Percentiles rank a stretch among this genome's conserved stretches.
These are phyloP conservation scores for Calonectria honghensis DNA, from an alignment of 2,329 filamentous ascomycete genomes.

Conservation along the genomic window DNA sequence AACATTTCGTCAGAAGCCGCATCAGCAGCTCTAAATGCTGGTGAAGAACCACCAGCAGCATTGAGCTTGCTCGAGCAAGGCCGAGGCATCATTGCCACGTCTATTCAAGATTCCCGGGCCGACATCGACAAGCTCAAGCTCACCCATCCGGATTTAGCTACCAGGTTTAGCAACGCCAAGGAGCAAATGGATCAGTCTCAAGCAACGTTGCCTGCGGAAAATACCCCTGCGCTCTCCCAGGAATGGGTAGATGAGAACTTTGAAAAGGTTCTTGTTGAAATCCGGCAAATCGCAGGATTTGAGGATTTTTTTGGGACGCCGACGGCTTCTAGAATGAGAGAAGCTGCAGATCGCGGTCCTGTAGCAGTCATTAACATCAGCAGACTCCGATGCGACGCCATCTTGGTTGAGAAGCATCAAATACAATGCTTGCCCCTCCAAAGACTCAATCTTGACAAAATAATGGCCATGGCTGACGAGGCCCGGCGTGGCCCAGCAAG, in stretches of 20 bases:
- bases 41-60: not conserved
- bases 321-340: not conserved
- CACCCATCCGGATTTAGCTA: not conserved
- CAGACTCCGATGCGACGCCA: not conserved
- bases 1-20: not conserved
- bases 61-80: not conserved
- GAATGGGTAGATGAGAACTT: not conserved
- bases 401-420: not conserved
- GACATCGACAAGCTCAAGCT: not conserved
- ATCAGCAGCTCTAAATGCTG: not conserved
- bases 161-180: not conserved
- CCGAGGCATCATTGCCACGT: not conserved
- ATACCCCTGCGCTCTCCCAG: not conserved
- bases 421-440: not conserved
- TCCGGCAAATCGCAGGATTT: not conserved
- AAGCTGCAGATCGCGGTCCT: not conserved
- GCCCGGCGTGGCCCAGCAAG: not conserved
- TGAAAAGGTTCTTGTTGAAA: not conserved
- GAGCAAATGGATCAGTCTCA: not conserved
- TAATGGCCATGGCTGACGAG: not conserved
- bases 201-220: not conserved
- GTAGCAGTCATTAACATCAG: not conserved
- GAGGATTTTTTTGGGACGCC: not conserved
- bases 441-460: not conserved
- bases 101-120: not conserved